Percentiles rank a stretch among this genome's conserved stretches.
These are phyloP conservation scores for Saturnispora saitoi DNA, from an alignment of 805 yeast species.

Conservation along the genomic window DNA sequence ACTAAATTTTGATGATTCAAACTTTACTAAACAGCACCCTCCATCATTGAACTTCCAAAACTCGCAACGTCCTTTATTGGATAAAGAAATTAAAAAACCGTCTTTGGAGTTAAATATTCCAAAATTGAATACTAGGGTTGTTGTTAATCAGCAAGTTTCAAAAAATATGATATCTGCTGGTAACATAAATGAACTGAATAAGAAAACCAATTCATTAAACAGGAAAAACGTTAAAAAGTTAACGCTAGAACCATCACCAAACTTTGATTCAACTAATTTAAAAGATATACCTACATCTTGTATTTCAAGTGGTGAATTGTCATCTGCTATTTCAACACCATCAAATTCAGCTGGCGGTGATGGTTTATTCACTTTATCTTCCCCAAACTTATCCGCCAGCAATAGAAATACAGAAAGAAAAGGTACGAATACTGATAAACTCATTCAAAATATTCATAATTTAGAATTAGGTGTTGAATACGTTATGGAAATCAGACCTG, in stretches of 20 bases:
- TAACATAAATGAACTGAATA: not conserved
- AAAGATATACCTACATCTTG: not conserved
- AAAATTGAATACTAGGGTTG: slow-evolving; percentile 1
- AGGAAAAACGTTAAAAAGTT: slow-evolving; percentile 53
- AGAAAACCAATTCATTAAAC: slow-evolving; percentile 36
- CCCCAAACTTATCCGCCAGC: not conserved
- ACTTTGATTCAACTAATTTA: not conserved
- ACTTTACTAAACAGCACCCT: not conserved
- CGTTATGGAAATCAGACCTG: slow-evolving; percentile 42
- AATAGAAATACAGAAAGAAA: slow-evolving; percentile 25
- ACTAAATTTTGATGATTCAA: not conserved
- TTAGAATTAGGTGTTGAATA: slow-evolving; percentile 48
- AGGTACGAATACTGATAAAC: slow-evolving; percentile 26
- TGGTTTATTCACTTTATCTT: not conserved
- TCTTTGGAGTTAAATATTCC: not conserved
- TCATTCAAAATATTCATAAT: slow-evolving; percentile 38
- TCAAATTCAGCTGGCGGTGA: not conserved
- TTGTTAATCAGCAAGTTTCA: slow-evolving; percentile 10
- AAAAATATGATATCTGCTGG: slow-evolving; percentile 12
- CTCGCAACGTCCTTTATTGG: not conserved
- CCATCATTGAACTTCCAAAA: not conserved
- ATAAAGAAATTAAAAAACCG: not conserved
- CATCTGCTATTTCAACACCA: slow-evolving; percentile 2
- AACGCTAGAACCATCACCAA: slow-evolving; percentile 27
- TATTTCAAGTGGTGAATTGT: not conserved